Evolutionary conservation across 768 basidiomycete genomes (phyloP).

Genomic region (Clitopilus passeckerianus): DNA sequence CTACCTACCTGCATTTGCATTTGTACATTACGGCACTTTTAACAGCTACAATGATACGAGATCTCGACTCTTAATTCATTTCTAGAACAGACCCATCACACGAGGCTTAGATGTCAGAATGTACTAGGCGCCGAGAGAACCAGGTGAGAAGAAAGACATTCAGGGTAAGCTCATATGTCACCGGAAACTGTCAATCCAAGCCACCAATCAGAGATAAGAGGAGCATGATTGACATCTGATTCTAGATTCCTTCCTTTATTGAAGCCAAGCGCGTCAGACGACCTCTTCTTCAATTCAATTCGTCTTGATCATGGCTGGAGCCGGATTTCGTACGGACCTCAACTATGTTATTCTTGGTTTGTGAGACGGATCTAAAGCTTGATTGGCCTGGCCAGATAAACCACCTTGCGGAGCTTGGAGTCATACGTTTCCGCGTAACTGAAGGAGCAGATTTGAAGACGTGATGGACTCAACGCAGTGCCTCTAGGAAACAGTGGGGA

Average conservation of each 20-base stretch:
- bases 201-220: not conserved
- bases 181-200: not conserved
- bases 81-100: not conserved
- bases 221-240: not conserved
- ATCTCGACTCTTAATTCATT: not conserved
- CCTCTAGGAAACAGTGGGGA: too few relatives aligned
- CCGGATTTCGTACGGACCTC: not conserved
- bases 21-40: slow-evolving; percentile 5
- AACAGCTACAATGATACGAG: not conserved
- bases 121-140: not conserved
- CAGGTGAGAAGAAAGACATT: not conserved
- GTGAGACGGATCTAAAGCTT: not conserved
- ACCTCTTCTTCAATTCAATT: not conserved
- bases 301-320: not conserved
- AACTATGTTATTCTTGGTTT: not conserved
- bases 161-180: not conserved
- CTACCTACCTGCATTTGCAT: slow-evolving; percentile 3
- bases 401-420: not conserved
- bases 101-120: not conserved
- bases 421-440: too few relatives aligned
- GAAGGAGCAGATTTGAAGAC: too few relatives aligned
- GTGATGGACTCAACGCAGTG: too few relatives aligned
- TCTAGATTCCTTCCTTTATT: not conserved
- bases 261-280: not conserved
- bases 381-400: not conserved